A percentile compares a stretch with the other conserved stretches of the same genome.
These are phyloP conservation scores for Euphorbia tirucalli DNA, from an alignment of 345 rosid genomes.

Conservation along the genomic window DNA sequence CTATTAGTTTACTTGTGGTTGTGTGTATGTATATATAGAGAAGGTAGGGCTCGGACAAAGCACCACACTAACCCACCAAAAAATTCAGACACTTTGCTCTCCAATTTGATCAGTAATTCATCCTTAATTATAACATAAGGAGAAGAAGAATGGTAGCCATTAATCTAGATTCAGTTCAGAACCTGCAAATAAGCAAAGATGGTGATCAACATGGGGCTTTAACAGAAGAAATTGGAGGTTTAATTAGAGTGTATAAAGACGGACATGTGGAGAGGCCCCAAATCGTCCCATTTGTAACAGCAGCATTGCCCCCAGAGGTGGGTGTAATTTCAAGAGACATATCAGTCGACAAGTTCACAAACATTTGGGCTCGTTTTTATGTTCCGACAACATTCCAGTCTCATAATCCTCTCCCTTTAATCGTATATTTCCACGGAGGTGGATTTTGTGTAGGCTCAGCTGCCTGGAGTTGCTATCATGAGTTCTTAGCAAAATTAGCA, in stretches of 20 bases:
- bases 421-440: constrained; percentile 32
- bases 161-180: constrained; percentile 29
- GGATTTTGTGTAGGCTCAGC: constrained; percentile 32
- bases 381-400: constrained; percentile 32
- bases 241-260: constrained; percentile 61
- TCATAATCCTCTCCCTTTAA: constrained; percentile 14
- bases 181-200: constrained; percentile 29
- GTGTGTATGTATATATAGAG: too few relatives aligned
- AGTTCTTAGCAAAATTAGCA: constrained; percentile 24
- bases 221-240: constrained; percentile 55
- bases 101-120: too few relatives aligned
- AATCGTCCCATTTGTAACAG: constrained; percentile 46
- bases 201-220: constrained; percentile 43
- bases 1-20: too few relatives aligned
- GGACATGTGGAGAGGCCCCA: constrained; percentile 61
- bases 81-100: too few relatives aligned
- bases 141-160: constrained; percentile 44
- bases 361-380: constrained; percentile 68
- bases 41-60: too few relatives aligned
- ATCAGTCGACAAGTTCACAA: constrained; percentile 43
- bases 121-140: neutral
- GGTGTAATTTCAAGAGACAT: constrained; percentile 53
- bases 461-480: constrained; percentile 29
- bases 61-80: too few relatives aligned
- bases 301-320: constrained; percentile 36